These are phyloP conservation scores for Linnemannia hyalina DNA, from an alignment of 192 early-diverging fungal species.

Conservation along the genomic window DNA sequence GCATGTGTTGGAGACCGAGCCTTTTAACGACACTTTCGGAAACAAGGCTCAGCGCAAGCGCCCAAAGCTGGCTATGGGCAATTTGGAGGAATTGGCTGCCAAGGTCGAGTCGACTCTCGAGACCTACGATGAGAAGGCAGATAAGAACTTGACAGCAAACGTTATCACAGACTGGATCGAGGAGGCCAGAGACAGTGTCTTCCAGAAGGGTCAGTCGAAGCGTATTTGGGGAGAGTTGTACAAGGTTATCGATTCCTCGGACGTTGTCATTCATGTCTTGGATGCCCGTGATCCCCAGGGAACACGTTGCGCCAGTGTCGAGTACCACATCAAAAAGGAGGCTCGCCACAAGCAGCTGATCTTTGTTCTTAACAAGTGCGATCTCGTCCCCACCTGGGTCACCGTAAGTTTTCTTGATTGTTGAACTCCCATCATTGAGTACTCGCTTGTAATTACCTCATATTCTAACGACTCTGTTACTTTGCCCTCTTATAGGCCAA, in stretches of 20 bases:
- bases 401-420: constrained; percentile 67
- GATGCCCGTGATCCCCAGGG: constrained; percentile 99
- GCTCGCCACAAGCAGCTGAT: constrained; percentile 96
- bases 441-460: background rate
- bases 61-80: constrained; percentile 84
- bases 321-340: constrained; percentile 93
- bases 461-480: background rate
- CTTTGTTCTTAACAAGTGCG: constrained; percentile 98
- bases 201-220: constrained; percentile 94
- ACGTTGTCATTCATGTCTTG: constrained; percentile 95
- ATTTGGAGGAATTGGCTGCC: constrained; percentile 84
- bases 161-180: constrained; percentile 77
- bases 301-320: constrained; percentile 94
- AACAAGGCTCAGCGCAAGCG: constrained; percentile 94
- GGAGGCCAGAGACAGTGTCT: constrained; percentile 86
- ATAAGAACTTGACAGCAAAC: constrained; percentile 83
- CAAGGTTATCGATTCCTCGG: constrained; percentile 98
- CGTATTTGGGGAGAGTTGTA: constrained; percentile 99
- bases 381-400: constrained; percentile 99
- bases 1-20: constrained; percentile 96
- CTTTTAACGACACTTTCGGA: constrained; percentile 94
- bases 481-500: constrained; percentile 68
- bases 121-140: constrained; percentile 72
- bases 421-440: constrained; percentile 2
- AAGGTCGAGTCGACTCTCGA: constrained; percentile 76